These are phyloP conservation scores for Trichoderma hamatum DNA, from an alignment of 2,329 filamentous ascomycete genomes.

Conservation along the genomic window DNA sequence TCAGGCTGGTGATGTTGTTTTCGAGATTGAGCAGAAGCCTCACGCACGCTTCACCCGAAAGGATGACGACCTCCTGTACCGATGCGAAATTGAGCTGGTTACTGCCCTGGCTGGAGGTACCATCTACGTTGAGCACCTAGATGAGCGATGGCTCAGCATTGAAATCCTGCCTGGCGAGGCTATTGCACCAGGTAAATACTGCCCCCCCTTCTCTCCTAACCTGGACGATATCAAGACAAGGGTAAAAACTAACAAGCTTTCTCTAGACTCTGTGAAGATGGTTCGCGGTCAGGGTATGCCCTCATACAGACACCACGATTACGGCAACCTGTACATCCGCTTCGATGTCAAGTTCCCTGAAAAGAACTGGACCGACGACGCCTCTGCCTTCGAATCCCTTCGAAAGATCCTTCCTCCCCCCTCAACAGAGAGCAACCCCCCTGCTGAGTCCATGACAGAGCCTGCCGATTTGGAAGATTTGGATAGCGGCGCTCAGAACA, in stretches of 20 bases:
- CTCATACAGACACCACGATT: slow-evolving; percentile 90
- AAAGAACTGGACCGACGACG: slow-evolving; percentile 67
- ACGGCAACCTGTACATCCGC: slow-evolving; percentile 94
- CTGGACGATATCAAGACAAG: background rate
- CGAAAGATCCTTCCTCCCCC: slow-evolving; percentile 82
- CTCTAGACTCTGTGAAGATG: slow-evolving; percentile 82
- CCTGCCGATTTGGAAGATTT: slow-evolving; percentile 85
- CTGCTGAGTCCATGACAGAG: slow-evolving; percentile 87
- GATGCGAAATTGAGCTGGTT: slow-evolving; percentile 92
- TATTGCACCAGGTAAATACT: slow-evolving; percentile 79
- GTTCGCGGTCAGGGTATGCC: slow-evolving; percentile 98
- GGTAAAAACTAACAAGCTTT: slow-evolving; percentile 26
- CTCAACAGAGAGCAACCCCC: slow-evolving; percentile 64
- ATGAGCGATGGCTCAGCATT: slow-evolving; percentile 94
- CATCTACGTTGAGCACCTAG: slow-evolving; percentile 92
- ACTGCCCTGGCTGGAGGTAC: slow-evolving; percentile 91
- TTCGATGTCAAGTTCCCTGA: slow-evolving; percentile 98
- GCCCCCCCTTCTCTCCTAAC: background rate
- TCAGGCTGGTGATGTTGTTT: slow-evolving; percentile 92
- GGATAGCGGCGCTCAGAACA: slow-evolving; percentile 66
- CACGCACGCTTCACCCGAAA: slow-evolving; percentile 93
- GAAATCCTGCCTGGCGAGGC: slow-evolving; percentile 93
- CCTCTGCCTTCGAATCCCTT: slow-evolving; percentile 74
- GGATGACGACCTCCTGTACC: slow-evolving; percentile 94
- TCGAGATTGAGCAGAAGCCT: slow-evolving; percentile 99